Evolutionary conservation across 768 basidiomycete species (phyloP).

Genomic region (Floccularia luteovirens): DNA sequence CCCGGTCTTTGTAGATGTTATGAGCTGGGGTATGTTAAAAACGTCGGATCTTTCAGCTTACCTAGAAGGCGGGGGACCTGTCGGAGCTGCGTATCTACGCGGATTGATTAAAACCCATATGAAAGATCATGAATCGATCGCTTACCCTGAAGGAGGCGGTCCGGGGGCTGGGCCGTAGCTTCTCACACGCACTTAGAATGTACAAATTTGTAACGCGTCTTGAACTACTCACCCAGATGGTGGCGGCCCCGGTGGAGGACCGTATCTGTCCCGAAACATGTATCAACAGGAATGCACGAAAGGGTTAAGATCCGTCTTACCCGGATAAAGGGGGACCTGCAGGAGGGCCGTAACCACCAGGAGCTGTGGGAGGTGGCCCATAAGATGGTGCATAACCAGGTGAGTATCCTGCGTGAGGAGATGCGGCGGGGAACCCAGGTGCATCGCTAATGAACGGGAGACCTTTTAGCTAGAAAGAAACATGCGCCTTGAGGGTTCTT

Average conservation of each 20-base stretch:
- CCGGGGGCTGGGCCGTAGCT: constrained; percentile 17
- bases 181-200: background rate
- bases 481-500: constrained; percentile 6
- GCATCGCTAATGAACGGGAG: background rate
- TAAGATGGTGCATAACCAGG: constrained; percentile 24
- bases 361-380: constrained; percentile 15
- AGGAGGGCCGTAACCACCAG: constrained; percentile 11
- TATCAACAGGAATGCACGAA: background rate
- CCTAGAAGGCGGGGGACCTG: constrained; percentile 27
- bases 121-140: background rate
- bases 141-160: constrained; percentile 14
- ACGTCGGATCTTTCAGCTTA: constrained; percentile 7
- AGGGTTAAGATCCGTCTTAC: constrained; percentile 3
- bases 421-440: constrained; percentile 8
- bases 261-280: constrained; percentile 2
- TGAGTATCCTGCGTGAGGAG: constrained; percentile 27
- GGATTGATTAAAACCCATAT: background rate
- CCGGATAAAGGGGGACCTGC: constrained; percentile 12
- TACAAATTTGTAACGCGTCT: background rate
- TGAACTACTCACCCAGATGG: constrained; percentile 6
- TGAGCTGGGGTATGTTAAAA: background rate
- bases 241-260: constrained; percentile 3
- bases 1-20: background rate
- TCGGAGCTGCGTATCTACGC: constrained; percentile 20
- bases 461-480: background rate